Percentiles rank a stretch among this genome's conserved stretches.
These are phyloP conservation scores for Aspergillus ellipticus DNA, from an alignment of 495 filamentous ascomycete species.

Conservation along the genomic window DNA sequence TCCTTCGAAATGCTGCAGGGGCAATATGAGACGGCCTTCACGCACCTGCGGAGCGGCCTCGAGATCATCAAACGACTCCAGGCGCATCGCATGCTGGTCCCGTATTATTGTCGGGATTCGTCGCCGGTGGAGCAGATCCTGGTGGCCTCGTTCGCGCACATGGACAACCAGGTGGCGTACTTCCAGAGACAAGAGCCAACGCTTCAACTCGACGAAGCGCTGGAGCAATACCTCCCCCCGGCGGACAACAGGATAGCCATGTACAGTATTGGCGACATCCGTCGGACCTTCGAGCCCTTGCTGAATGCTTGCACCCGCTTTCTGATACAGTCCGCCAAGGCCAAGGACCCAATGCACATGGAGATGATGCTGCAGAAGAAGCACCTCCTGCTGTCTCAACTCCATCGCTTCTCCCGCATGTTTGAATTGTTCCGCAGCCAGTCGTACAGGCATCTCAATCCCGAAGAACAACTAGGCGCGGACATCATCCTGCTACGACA, in stretches of 20 bases:
- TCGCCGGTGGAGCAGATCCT: background rate
- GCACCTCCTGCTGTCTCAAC: background rate
- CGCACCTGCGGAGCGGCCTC: slow-evolving; percentile 20
- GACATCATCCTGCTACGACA: slow-evolving; percentile 12
- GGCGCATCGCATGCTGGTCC: slow-evolving; percentile 6
- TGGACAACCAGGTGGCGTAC: slow-evolving; percentile 18
- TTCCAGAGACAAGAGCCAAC: slow-evolving; percentile 13
- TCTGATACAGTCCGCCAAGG: background rate
- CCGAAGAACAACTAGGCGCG: slow-evolving; percentile 7
- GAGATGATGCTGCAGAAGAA: background rate
- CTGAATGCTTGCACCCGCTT: background rate
- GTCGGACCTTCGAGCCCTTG: background rate
- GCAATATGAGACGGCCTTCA: slow-evolving; percentile 16
- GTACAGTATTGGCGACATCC: background rate
- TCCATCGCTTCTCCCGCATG: background rate
- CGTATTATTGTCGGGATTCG: no score
- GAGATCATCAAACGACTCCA: slow-evolving; percentile 15
- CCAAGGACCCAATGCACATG: background rate
- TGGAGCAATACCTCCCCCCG: background rate
- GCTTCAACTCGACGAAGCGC: background rate
- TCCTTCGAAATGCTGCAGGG: slow-evolving; percentile 15
- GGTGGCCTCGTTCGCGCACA: slow-evolving; percentile 9
- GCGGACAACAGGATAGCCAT: background rate
- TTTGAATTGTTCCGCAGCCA: background rate
- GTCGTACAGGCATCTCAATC: background rate